Evolutionary conservation across 306 rosid species (phyloP), one percentile per base, ranked within the genome.

Genomic region (Begonia fuchsioides): DNA sequence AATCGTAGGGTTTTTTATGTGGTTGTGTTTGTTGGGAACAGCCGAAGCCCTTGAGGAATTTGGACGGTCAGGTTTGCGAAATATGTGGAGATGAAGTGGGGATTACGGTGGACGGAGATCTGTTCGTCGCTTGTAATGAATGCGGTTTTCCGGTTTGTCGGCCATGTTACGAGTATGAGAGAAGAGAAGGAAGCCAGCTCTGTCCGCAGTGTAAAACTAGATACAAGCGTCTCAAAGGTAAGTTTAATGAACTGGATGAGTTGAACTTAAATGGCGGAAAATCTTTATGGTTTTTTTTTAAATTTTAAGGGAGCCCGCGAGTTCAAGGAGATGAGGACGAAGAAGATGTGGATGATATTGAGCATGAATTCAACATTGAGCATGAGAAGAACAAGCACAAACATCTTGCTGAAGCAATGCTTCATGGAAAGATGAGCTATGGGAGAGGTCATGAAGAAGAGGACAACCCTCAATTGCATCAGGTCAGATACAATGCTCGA

Each of bases 31-130:
- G 32, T 56, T 56, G 50, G 52, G 38, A 74, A 78, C 84, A 88
- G 97, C 95, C 58, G n/a, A 88, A 88, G 66, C 68, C 84, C 8
- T 72, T 88, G 86, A 81, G 80, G 84, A 88, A 84, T 71, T 72
- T 84, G 84, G 97, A 88, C 47, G 95, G 97, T 12, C 93, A 88
- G 44, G 82, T 81, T 50, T 88, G 97, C 67, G 97, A 88, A 90
- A 88, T 88, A 47, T 88, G 97, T 16, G 95, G 97, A 0, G 97
- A 88, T 57, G 93, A 70, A 3, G 95, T 84, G 49, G 96, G 96
- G 54, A 26, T 83, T 15, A 88, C 88, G 0, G 96, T 81, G 67
- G 95, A 78, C 51, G 95, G 96, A 53, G 96, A 88, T 52, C 56
- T 88, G 73, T 88, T 88, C 61, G 95, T 88, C 41, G 96, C 96